Conservation (phyloP, 192 early-diverging fungal genomes). For the Entrophospora sp. region DNA sequence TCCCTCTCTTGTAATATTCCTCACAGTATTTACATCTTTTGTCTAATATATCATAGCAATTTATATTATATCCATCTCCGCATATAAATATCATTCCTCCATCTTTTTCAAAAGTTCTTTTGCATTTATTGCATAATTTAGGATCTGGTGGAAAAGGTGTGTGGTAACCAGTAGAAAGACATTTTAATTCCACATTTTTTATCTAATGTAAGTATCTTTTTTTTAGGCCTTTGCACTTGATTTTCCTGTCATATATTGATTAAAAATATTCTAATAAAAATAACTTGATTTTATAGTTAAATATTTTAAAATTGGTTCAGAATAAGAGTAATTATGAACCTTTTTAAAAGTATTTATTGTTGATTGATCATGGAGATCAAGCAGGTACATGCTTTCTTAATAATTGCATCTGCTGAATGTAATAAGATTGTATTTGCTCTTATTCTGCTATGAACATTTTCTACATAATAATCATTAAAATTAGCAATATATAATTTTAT, state of each 20-base stretch:
- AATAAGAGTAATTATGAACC: neutral
- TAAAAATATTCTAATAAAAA: slow-evolving; percentile 1
- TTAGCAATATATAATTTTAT: neutral
- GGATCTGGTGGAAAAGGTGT: too few relatives aligned
- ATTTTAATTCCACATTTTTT: neutral
- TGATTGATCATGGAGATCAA: neutral
- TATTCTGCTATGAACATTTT: neutral
- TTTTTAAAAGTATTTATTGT: neutral
- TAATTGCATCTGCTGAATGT: neutral
- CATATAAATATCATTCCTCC: too few relatives aligned
- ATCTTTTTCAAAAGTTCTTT: too few relatives aligned
- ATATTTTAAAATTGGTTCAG: neutral
- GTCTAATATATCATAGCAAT: too few relatives aligned
- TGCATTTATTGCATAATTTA: too few relatives aligned
- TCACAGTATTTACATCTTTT: neutral
- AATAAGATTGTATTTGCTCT: neutral
- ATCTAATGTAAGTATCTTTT: neutral
- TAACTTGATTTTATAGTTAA: neutral
- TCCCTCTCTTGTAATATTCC: neutral
- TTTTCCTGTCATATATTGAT: neutral
- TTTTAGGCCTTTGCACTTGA: too few relatives aligned
- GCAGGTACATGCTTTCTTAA: neutral
- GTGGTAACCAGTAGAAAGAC: too few relatives aligned
- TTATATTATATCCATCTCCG: too few relatives aligned
- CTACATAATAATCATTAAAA: slow-evolving; percentile 10